These are phyloP conservation scores for Rhododendron molle DNA, from an alignment of 148 eudicot species.

Conservation along the genomic window DNA sequence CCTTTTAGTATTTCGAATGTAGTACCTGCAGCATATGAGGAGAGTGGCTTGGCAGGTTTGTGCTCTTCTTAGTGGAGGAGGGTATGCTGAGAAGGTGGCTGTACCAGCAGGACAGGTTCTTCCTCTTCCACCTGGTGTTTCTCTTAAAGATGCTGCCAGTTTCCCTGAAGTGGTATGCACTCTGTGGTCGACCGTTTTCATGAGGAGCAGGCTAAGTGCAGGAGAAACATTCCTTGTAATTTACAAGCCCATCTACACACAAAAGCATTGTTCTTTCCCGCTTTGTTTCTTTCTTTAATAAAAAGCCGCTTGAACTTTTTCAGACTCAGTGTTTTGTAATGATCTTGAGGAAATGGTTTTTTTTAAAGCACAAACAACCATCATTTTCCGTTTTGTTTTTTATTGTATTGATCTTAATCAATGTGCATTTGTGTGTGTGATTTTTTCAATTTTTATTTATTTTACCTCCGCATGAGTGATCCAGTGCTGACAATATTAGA, in stretches of 20 bases:
- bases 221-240: conserved; percentile 89
- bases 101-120: conserved; percentile 51
- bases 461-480: too few relatives aligned
- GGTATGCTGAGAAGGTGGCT: conserved; percentile 86
- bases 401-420: too few relatives aligned
- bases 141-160: conserved; percentile 81
- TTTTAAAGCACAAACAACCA: too few relatives aligned
- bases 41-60: conserved; percentile 45
- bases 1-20: too few relatives aligned
- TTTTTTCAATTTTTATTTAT: too few relatives aligned
- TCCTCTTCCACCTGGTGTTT: conserved; percentile 50
- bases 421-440: too few relatives aligned
- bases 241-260: not conserved
- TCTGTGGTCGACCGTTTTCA: conserved; percentile 94
- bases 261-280: not conserved
- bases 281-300: too few relatives aligned
- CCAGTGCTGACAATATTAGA: too few relatives aligned
- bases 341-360: too few relatives aligned
- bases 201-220: conserved; percentile 67
- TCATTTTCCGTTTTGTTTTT: too few relatives aligned
- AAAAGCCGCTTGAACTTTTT: too few relatives aligned
- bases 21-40: not conserved
- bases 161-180: conserved; percentile 98
- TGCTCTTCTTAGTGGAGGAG: conserved; percentile 82
- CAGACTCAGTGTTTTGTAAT: too few relatives aligned